Conservation (phyloP, 805 yeast genomes). For the Candida tibetensis region DNA sequence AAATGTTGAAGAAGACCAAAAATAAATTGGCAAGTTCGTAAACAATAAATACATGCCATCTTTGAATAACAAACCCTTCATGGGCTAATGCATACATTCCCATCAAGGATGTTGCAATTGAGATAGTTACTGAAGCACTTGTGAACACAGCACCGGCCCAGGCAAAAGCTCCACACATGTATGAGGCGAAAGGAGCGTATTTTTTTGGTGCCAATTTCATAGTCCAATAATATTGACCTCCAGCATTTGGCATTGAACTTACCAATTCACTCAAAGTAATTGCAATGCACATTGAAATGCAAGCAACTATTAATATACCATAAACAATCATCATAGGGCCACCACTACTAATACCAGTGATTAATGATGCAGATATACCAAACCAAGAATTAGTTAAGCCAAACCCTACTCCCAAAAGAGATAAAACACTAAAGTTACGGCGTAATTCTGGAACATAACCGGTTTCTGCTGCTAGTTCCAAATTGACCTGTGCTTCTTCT, state of each 20-base stretch:
- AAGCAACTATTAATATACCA: conserved; percentile 52
- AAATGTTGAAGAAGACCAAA: conserved; percentile 46
- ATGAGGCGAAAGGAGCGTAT: conserved; percentile 49
- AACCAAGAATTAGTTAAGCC: conserved; percentile 63
- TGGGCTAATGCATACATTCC: conserved; percentile 47
- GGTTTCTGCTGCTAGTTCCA: conserved; percentile 26
- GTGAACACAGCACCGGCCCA: conserved; percentile 63
- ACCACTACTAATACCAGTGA: conserved; percentile 54
- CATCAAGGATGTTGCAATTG: conserved; percentile 50
- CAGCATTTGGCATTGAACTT: conserved; percentile 53
- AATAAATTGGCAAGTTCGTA: conserved; percentile 45
- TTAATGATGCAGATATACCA: conserved; percentile 55
- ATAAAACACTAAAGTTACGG: conserved; percentile 38
- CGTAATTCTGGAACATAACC: conserved; percentile 27
- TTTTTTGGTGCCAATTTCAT: conserved; percentile 50
- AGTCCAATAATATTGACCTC: conserved; percentile 62
- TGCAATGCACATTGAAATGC: conserved; percentile 47
- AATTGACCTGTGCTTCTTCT: conserved; percentile 21
- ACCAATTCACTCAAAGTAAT: conserved; percentile 52
- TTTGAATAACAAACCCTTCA: conserved; percentile 36
- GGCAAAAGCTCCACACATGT: conserved; percentile 59
- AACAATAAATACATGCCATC: conserved; percentile 56
- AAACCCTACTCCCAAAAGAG: conserved; percentile 57
- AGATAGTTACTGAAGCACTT: conserved; percentile 55
- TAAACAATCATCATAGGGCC: conserved; percentile 58